Evolutionary conservation across 1,284 basidiomycete genomes (phyloP), one percentile per base, ranked within the genome.

Genomic region (Irpex lacteus): DNA sequence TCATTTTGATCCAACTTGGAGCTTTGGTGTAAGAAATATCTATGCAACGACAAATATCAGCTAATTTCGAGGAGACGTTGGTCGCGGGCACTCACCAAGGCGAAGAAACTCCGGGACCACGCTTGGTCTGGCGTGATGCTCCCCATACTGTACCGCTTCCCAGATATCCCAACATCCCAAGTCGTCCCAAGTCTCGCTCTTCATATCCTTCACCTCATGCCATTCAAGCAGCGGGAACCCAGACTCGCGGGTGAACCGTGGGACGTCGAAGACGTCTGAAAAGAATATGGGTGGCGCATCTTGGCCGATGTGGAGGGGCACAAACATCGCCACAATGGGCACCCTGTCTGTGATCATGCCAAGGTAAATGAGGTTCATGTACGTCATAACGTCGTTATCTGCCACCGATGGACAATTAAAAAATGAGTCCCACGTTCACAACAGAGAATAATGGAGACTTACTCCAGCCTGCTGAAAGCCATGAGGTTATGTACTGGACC

Each of bases 401-500:
- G 69, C 67, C 53, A 59, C 7, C 50, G 55, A 61, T 8, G 58
- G 58, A 19, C 57, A 49, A 4, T 7, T 32, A 19, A 47, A 18
- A 18, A 2, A 15, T 44, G 40, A 44, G 40, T 44, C 2, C 40
- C 15, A 44, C 50, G 19, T 18, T 21, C 7, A 52, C 11, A 52
- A n/a, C 50, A 13, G 50, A 59, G n/a, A 44, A 18, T 44, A 47
- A 49, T 9, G 50, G 13, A 34, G 19, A 76, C 80, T 66, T 63
- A 89, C 87, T 90, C 88, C 88, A 91, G 55, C 89, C 89, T 38
- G 87, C 87, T 50, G 84, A 84, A 55, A 85, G 78, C 86, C 86
- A 91, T 11, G 85, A 86, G 1, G 88, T 87, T 63, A 91, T 83
- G 68, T 90, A 91, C 67, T 85, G 79, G 4, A 79, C 78, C 63